Base-by-base conservation (phyloP, 371 early-diverging fungal genomes). In the Mucor circinelloides region DNA sequence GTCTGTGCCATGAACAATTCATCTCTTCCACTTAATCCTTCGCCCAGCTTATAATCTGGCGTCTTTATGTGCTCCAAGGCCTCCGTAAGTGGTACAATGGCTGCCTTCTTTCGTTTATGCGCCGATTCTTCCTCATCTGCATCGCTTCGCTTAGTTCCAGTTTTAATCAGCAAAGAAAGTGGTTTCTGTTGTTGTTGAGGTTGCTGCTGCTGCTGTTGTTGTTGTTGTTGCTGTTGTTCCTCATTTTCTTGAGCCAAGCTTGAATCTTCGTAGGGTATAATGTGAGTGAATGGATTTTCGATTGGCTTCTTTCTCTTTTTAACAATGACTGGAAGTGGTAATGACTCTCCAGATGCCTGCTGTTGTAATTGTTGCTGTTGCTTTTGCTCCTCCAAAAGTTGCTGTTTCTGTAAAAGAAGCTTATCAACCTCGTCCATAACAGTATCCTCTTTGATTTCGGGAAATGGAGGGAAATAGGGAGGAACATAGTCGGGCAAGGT, bases 201-300 rank as follows among this genome's bases (percentile, higher is more conserved):
- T n/a, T n/a, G n/a, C n/a, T n/a, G n/a, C n/a, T n/a, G n/a, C n/a
- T n/a, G 48, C 32, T 15, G 63, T 48, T 23, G 62, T 28, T 25
- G 62, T 34, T 46, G 62, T 64, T 46, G 59, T 30, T 54, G 32
- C 15, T 30, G 23, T 21, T 15, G 50, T 6, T 60, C 68, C 54
- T 23, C 57, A 34, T 46, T 46, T 9, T 77, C 76, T 19, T 68
- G 56, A 2, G 74, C 79, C 38, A 57, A 61, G 23, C 70, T 71
- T 1, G 87, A 86, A 34, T 86, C 88, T 42, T 78, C 75, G 50
- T 79, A 83, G 3, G 88, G 82, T 19, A 80, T 79, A 40, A 85
- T 78, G 58, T 82, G 82, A 9, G 68, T 83, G 59, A 85, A 88
- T 8, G 87, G 88, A 40, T 88, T 85, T 10, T 79, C 74, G 27